phyloP scores from a whole-genome alignment of 2,329 filamentous ascomycete species.

The Exophiala xenobiotica region DNA sequence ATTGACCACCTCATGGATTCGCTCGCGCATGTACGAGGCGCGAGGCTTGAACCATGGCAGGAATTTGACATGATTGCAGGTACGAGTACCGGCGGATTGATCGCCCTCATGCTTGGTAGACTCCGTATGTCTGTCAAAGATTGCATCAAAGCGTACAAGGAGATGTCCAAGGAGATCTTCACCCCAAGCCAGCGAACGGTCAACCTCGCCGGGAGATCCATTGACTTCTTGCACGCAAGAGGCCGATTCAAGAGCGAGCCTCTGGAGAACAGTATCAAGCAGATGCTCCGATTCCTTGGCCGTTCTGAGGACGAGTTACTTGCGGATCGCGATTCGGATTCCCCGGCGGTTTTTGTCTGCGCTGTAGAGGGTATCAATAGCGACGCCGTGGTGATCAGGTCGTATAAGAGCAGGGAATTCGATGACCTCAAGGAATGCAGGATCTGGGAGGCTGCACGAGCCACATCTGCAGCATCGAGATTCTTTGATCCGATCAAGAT shows the following conservation, averaged over 20 bases:
- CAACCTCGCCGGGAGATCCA: slow-evolving; percentile 1
- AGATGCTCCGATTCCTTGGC: background rate
- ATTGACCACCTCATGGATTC: slow-evolving; percentile 3
- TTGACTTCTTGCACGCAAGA: slow-evolving; percentile 2
- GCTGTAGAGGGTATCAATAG: slow-evolving; percentile 3
- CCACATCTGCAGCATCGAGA: slow-evolving; percentile 34
- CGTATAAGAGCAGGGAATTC: slow-evolving; percentile 5
- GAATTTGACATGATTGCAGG: slow-evolving; percentile 18
- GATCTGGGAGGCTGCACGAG: slow-evolving; percentile 33
- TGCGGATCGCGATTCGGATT: background rate
- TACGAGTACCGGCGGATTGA: slow-evolving; percentile 31
- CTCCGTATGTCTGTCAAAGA: slow-evolving; percentile 37
- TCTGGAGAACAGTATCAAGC: background rate
- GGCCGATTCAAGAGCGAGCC: background rate
- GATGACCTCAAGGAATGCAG: slow-evolving; percentile 10
- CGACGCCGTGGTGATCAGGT: slow-evolving; percentile 7
- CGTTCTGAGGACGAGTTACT: slow-evolving; percentile 3
- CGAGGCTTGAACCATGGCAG: slow-evolving; percentile 6
- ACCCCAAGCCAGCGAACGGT: slow-evolving; percentile 12
- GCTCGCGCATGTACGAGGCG: background rate
- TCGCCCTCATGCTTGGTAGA: slow-evolving; percentile 40
- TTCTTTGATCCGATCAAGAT: slow-evolving; percentile 33
- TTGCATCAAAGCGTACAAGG: slow-evolving; percentile 35
- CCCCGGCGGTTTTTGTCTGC: slow-evolving; percentile 1
- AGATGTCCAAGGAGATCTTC: slow-evolving; percentile 32